Evolutionary conservation across 2,329 filamentous ascomycete species (phyloP), one percentile per base, ranked within the genome.

Genomic region (Leptodontidium sp.): DNA sequence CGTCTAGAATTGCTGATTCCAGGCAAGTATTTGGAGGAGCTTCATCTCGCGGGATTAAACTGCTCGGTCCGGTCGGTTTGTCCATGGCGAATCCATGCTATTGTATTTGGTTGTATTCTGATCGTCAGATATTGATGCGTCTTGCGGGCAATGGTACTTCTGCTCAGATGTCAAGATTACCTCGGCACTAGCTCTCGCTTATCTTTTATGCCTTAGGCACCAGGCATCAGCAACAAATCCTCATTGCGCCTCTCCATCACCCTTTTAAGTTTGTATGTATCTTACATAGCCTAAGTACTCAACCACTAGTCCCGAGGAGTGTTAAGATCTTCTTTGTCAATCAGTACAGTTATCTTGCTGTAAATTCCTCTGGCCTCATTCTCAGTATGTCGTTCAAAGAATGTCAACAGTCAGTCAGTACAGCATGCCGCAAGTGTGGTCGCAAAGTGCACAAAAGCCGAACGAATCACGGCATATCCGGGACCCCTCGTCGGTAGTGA

Each of bases 401-500:
- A 11, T 9, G 38, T 40, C 38, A 40, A 40, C 8, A 40, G 7
- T 47, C 40, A 14, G 40, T 4, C 40, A 14, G 40, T 4, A 45
- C 2, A 49, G 17, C 7, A 40, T 40, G 38, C 38, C 38, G 38
- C 8, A 26, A 21, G 21, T n/a, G 47, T 7, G n/a, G 2, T 21
- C 55, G 38, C 57, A 59, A 59, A 59, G 57, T 45, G 57, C 57
- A 59, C 55, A 58, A 40, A 59, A 59, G 57, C 57, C 57, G 57
- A 59, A 45, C 57, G n/a, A 43, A 59, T 59, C 57, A 59, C 57
- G 35, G 57, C 57, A 59, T 59, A 43, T 59, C 57, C 57, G 57
- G 38, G 66, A 66, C 68, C 68, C 69, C 65, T 53, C 64, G 64
- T 71, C 71, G 69, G 71, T 71, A 72, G 68, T 72, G 62, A 47